Evolutionary conservation across 495 filamentous ascomycete species (phyloP), one percentile per base, ranked within the genome.

Genomic region (Penicillium bialowiezense): DNA sequence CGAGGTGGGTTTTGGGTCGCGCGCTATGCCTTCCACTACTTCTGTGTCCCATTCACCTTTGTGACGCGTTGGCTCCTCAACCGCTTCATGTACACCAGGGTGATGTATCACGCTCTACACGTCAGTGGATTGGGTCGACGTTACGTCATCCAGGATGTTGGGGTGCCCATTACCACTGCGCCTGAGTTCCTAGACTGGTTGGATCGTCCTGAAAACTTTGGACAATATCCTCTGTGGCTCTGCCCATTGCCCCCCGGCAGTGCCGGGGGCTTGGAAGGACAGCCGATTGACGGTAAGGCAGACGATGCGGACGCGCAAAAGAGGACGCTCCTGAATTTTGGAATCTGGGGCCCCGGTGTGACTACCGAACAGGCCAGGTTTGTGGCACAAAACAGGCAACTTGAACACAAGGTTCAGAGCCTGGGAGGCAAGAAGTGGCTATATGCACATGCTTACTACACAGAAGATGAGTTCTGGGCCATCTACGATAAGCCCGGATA

Each of bases 391-490:
- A 90, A 91, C 65, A 74, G 81, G 3, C 74, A 74, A 13, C 64
- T 92, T 7, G 89, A 92, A 63, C 53, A 60, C 1, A 82, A 82
- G 44, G 72, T 91, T 7, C 70, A 67, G 10, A 78, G 79, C 45
- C 72, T 91, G 2, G 80, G 83, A 13, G 88, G 89, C 7, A 75
- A 75, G 67, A 82, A 81, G 51, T 81, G 77, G 74, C 65, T 83
- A 5, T 83, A 82, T 58, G 77, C 81, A 23, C 73, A 78, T 36
- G 71, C 76, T 1, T 83, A 78, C 59, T 79, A 78, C 43, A 63
- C 61, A 5, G 73, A 82, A 51, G 52, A 71, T 0, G 77, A 81
- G 44, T 83, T 85, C 63, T 82, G 79, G 78, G 34, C 43, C 2
- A 71, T 77, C 19, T 81, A 80, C 42, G 69, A 82, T 42, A 57